Percentiles rank a stretch among this genome's conserved stretches.
Evolutionary conservation across 306 rosid genomes (phyloP).

Genomic region (Hippophae rhamnoides): DNA sequence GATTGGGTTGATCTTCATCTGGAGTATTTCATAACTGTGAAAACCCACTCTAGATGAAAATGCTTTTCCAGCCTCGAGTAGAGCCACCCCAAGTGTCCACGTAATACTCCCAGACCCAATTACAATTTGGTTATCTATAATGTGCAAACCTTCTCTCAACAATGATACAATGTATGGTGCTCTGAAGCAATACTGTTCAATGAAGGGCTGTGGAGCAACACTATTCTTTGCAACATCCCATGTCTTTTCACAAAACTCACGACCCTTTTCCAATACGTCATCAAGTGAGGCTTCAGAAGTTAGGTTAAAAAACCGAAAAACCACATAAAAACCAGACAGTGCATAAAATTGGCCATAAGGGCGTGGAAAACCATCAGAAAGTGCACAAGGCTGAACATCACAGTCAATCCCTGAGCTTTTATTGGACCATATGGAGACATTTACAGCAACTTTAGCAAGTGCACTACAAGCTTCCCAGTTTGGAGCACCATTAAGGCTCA

Average conservation of each 20-base stretch:
- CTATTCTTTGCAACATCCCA: conserved; percentile 80
- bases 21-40: conserved; percentile 43
- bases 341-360: conserved; percentile 75
- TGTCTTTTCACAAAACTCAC: conserved; percentile 54
- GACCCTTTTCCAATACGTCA: conserved; percentile 75
- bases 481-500: conserved; percentile 67
- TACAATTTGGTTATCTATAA: conserved; percentile 51
- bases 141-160: conserved; percentile 85
- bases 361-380: conserved; percentile 48
- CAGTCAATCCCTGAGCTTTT: conserved; percentile 54
- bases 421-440: conserved; percentile 81
- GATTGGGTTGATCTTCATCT: conserved; percentile 54
- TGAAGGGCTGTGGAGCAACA: conserved; percentile 87
- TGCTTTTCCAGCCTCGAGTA: conserved; percentile 79
- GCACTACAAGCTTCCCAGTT: conserved; percentile 74
- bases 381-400: conserved; percentile 72
- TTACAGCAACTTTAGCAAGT: conserved; percentile 62
- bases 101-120: conserved; percentile 95
- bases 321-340: conserved; percentile 89
- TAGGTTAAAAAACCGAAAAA: conserved; percentile 76
- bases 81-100: conserved; percentile 96
- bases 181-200: conserved; percentile 96
- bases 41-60: conserved; percentile 46
- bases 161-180: conserved; percentile 78
- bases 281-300: conserved; percentile 68